Percentiles rank a stretch among this genome's conserved stretches.
These are phyloP conservation scores for Saccharomycopsis malanga DNA, from an alignment of 805 yeast genomes.

Conservation along the genomic window DNA sequence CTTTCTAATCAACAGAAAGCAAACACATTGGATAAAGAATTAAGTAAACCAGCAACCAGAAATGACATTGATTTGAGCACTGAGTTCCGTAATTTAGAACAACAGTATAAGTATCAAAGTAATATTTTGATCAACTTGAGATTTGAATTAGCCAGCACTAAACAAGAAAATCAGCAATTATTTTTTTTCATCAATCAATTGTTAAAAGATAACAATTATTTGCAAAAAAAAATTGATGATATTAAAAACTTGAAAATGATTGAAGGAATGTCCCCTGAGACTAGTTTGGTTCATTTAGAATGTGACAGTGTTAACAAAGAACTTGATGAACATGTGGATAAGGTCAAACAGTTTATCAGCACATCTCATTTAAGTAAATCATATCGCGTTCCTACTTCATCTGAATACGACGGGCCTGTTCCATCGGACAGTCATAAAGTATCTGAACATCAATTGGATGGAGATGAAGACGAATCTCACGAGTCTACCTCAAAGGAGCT, in stretches of 20 bases:
- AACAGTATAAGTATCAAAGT: conserved; percentile 8
- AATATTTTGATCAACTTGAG: conserved; percentile 1
- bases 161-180: conserved; percentile 16
- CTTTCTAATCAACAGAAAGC: not conserved
- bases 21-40: conserved; percentile 8
- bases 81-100: conserved; percentile 8
- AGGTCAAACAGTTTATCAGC: conserved; percentile 3
- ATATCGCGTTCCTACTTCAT: not conserved
- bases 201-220: conserved; percentile 15
- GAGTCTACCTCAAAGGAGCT: not conserved
- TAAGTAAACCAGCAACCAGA: conserved; percentile 3
- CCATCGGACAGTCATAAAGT: not conserved
- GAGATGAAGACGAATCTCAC: too few species aligned
- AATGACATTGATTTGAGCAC: not conserved
- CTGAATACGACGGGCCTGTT: conserved; percentile 1
- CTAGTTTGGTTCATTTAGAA: not conserved
- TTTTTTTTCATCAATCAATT: conserved; percentile 17
- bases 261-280: not conserved
- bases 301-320: conserved; percentile 2
- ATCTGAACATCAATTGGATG: too few species aligned
- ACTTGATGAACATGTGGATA: conserved; percentile 6
- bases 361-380: not conserved
- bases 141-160: conserved; percentile 15
- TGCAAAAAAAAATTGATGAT: conserved; percentile 2
- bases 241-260: not conserved